Evolutionary conservation across 176 grass and related monocot species (phyloP).

Genomic region (Musa troglodytarum): DNA sequence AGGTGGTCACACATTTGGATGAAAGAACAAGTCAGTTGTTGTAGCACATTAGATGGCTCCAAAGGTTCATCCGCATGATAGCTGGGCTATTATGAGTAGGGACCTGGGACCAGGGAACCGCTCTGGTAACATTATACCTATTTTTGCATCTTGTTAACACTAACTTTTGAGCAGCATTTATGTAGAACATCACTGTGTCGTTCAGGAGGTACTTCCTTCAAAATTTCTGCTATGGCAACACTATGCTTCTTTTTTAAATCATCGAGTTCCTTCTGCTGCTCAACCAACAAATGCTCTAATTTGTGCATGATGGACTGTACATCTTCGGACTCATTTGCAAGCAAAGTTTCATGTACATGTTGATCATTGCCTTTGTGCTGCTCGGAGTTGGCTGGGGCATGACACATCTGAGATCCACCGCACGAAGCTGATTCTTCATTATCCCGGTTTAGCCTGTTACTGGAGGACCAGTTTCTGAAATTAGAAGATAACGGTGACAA

Average conservation of each 20-base stretch:
- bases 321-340: conserved; percentile 2
- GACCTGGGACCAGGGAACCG: too few relatives aligned
- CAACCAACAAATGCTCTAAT: conserved; percentile 21
- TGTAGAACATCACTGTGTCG: conserved; percentile 30
- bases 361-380: not conserved
- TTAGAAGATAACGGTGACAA: not conserved
- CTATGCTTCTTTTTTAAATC: conserved; percentile 32
- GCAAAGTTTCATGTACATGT: not conserved
- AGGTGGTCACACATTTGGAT: too few relatives aligned
- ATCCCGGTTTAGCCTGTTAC: not conserved
- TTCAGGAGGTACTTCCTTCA: conserved; percentile 29
- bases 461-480: not conserved
- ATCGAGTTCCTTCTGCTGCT: conserved; percentile 37
- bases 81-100: too few relatives aligned
- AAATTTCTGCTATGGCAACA: conserved; percentile 23
- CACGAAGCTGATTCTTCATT: not conserved
- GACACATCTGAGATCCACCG: not conserved
- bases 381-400: not conserved
- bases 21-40: too few relatives aligned
- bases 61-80: too few relatives aligned
- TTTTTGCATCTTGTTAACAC: not conserved
- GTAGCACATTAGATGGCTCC: too few relatives aligned
- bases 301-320: conserved; percentile 5
- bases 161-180: conserved; percentile 34
- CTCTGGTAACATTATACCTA: too few relatives aligned